A percentile compares a stretch with the other conserved stretches of the same genome.
These are phyloP conservation scores for Eleusine indica DNA, from an alignment of 176 grass and related monocot species.

Conservation along the genomic window DNA sequence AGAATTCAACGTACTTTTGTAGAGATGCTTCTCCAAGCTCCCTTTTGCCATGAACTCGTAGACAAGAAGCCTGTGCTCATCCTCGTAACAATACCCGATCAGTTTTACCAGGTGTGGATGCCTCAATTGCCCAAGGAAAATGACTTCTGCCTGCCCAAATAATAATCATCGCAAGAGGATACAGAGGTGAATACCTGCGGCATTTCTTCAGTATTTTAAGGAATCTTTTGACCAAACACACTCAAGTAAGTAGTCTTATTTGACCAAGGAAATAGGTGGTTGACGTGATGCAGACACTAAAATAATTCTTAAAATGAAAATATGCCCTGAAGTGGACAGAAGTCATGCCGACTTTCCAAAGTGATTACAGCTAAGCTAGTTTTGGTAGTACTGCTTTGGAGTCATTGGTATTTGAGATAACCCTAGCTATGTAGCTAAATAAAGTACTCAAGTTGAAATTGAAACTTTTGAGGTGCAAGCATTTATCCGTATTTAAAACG, in stretches of 20 bases:
- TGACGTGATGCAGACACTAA: not conserved
- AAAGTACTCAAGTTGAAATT: too few relatives aligned
- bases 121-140: constrained; percentile 67
- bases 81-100: constrained; percentile 74
- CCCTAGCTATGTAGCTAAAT: too few relatives aligned
- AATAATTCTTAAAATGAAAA: not conserved
- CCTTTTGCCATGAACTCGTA: constrained; percentile 73
- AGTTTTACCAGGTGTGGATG: constrained; percentile 73
- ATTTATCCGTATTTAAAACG: too few relatives aligned
- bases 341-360: constrained; percentile 19
- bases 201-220: not conserved
- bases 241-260: not conserved
- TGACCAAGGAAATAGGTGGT: constrained; percentile 27
- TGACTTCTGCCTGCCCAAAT: constrained; percentile 54
- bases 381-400: not conserved
- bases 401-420: too few relatives aligned
- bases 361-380: constrained; percentile 25
- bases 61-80: constrained; percentile 69
- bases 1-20: constrained; percentile 59
- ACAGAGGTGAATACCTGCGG: not conserved
- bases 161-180: not conserved
- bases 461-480: too few relatives aligned
- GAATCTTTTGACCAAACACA: not conserved
- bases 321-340: constrained; percentile 5
- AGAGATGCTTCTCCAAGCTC: constrained; percentile 75